Evolutionary conservation across 495 filamentous ascomycete species (phyloP), one percentile per base, ranked within the genome.

Genomic region (Chaetomium fimeti): DNA sequence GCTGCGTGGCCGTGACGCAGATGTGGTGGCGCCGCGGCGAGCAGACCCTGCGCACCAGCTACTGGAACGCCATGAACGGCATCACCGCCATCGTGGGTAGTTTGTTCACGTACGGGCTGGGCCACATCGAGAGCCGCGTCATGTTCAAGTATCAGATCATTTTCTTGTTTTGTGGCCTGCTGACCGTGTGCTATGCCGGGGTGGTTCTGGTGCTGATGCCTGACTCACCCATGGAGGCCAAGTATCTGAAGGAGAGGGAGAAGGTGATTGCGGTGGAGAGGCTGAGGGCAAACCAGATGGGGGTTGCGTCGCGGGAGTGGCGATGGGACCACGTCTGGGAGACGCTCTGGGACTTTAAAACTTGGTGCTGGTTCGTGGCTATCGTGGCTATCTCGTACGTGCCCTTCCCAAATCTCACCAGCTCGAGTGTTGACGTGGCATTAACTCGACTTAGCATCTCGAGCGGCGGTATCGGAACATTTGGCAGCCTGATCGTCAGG

Each of bases 401-500:
- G 4, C 32, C 42, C 7, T 22, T 18, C 24, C 11, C 29, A 8
- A 22, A 18, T 40, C 22, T 32, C 36, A 13, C 11, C 54, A 12
- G 5, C 29, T 18, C 5, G 9, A 8, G 52, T 36, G 32, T 36
- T 11, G 28, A 13, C 5, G 11, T 32, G 54, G 20, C 49, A 28
- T 57, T 61, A 42, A 67, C 47, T 51, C n/a, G 52, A 32, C 12
- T 51, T 16, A 66, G 66, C 18, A 75, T 79, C 49, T 53, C 68
- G 5, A 72, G 64, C 58, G 86, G 85, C 2, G 85, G 86, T 13
- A 87, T 88, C 49, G 77, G 81, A 11, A 86, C 84, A 0, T 88
- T 88, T 66, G 87, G 87, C 1, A 84, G 82, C n/a, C 77, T 89
- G 47, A 88, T 88, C 54, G 77, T 89, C 36, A 75, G 84, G 61